phyloP scores from a whole-genome alignment of 768 basidiomycete species.

The Vararia minispora region DNA sequence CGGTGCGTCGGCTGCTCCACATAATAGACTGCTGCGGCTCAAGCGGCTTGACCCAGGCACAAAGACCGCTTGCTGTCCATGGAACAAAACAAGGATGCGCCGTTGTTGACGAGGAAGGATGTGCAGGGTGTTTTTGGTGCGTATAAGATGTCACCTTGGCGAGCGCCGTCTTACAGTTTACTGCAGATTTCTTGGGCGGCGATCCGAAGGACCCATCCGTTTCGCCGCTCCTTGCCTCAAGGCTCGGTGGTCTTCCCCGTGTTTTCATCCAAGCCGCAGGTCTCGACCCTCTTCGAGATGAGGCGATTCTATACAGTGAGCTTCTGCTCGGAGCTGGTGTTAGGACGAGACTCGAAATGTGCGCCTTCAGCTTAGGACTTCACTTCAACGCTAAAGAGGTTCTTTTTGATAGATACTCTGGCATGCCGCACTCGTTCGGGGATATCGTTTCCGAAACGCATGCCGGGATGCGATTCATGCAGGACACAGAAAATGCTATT shows the following conservation, averaged over 20 bases:
- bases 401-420: constrained; percentile 3
- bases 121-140: no score
- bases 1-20: no score
- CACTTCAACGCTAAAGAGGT: no score
- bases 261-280: constrained; percentile 10
- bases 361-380: no score
- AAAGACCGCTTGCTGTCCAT: no score
- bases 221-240: constrained; percentile 4
- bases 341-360: constrained; percentile 3
- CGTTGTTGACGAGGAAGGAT: no score
- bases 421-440: neutral
- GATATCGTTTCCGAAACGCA: neutral
- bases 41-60: no score
- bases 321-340: constrained; percentile 10
- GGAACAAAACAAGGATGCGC: no score
- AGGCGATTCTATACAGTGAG: constrained; percentile 9
- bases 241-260: constrained; percentile 13
- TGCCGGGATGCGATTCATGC: neutral
- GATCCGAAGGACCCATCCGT: constrained; percentile 2
- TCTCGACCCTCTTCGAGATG: constrained; percentile 13
- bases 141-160: neutral
- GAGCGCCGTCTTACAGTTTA: neutral
- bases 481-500: no score
- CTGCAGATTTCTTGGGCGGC: neutral
- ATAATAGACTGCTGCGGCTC: no score